Evolutionary conservation across 1,139 yeast species (phyloP).

Genomic region (Magnusiomyces sp.): DNA sequence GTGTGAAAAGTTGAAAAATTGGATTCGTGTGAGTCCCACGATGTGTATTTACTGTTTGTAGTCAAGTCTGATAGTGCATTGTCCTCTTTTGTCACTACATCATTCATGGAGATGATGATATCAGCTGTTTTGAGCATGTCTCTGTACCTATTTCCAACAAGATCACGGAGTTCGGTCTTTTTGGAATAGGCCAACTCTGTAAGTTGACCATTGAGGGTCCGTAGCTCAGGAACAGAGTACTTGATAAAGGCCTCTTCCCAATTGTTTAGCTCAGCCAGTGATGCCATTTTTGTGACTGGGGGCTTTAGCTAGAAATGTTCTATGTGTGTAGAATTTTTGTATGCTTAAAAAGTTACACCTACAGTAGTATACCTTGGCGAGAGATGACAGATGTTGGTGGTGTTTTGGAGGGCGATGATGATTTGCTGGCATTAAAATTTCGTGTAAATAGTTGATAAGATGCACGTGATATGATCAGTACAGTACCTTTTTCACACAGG

Average conservation of each 20-base stretch:
- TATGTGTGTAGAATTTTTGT: no score
- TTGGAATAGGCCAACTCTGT: constrained; percentile 25
- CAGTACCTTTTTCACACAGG: no score
- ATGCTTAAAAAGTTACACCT: no score
- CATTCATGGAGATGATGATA: constrained; percentile 49
- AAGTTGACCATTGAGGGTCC: constrained; percentile 19
- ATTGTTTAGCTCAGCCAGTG: not conserved
- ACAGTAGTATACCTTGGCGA: no score
- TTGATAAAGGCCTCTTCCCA: constrained; percentile 26
- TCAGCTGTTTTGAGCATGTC: constrained; percentile 65
- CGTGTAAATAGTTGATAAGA: no score
- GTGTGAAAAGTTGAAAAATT: not conserved
- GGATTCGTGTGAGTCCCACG: constrained; percentile 16
- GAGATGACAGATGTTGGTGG: no score
- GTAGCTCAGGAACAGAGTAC: constrained; percentile 22
- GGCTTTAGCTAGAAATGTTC: no score
- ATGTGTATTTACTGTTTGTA: constrained; percentile 15
- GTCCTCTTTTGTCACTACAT: constrained; percentile 29
- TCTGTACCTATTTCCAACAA: constrained; percentile 60
- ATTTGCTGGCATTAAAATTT: no score
- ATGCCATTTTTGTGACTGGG: not conserved
- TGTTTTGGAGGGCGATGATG: no score
- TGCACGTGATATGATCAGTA: no score
- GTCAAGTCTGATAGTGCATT: constrained; percentile 19
- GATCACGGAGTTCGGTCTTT: constrained; percentile 41